Conservation (phyloP, 169 alveolate genomes). For the Neospora caninum region DNA sequence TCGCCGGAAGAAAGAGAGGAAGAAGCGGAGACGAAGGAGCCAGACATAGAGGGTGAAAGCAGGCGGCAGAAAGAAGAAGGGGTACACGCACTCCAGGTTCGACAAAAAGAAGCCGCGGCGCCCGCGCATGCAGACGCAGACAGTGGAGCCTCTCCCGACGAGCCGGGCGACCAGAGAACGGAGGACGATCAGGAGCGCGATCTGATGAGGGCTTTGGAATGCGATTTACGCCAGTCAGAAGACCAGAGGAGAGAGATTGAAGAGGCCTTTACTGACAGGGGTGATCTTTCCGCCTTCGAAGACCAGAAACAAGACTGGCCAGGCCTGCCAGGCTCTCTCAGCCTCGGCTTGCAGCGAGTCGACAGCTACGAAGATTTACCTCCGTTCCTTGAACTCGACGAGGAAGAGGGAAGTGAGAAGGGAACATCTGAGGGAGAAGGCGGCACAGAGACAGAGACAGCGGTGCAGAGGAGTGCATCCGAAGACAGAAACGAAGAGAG, state of each 20-base stretch:
- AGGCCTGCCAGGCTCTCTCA: neutral
- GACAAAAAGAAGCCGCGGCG: no score
- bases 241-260: neutral
- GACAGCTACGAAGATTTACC: slow-evolving; percentile 18
- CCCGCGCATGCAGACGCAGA: no score
- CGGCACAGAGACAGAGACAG: neutral
- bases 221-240: neutral
- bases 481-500: neutral
- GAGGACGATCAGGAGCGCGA: neutral
- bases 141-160: no score
- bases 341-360: neutral
- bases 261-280: neutral
- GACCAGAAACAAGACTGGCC: no score
- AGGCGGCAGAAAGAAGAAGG: neutral
- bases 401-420: neutral
- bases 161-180: neutral
- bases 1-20: neutral
- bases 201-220: neutral
- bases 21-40: neutral
- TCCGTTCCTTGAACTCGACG: neutral
- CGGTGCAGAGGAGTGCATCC: neutral
- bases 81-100: no score
- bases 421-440: neutral
- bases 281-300: neutral
- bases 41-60: neutral